Evolutionary conservation across 2,329 filamentous ascomycete species (phyloP).

Genomic region (Fusarium brachygibbosum): DNA sequence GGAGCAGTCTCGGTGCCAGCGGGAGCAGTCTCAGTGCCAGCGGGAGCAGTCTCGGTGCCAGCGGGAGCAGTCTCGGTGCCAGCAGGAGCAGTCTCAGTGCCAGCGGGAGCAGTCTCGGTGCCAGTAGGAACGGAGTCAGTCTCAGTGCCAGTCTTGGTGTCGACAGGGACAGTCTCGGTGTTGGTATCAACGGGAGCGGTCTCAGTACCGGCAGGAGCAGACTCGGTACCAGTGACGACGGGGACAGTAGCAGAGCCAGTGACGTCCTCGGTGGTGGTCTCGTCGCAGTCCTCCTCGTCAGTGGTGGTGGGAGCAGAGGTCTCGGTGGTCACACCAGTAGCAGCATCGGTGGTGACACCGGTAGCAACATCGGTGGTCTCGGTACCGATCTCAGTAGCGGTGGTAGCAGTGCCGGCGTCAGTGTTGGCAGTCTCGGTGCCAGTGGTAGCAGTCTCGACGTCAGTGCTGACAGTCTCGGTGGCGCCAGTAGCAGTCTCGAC

Average conservation of each 20-base stretch:
- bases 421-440: slow-evolving; percentile 7
- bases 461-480: slow-evolving; percentile 20
- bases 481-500: slow-evolving; percentile 4
- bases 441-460: slow-evolving; percentile 19
- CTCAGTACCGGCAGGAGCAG: background rate
- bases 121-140: too few species aligned
- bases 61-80: too few species aligned
- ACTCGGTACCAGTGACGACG: background rate
- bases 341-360: slow-evolving; percentile 17
- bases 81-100: too few species aligned
- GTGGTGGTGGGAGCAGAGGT: slow-evolving; percentile 17
- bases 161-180: background rate
- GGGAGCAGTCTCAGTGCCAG: too few species aligned
- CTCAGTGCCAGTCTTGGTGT: slow-evolving; percentile 7
- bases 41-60: too few species aligned
- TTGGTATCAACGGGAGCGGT: slow-evolving; percentile 17
- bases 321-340: slow-evolving; percentile 5
- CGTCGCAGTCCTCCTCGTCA: slow-evolving; percentile 15
- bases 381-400: slow-evolving; percentile 14
- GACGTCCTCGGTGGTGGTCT: slow-evolving; percentile 8
- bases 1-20: too few species aligned
- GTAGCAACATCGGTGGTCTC: slow-evolving; percentile 11
- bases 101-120: background rate
- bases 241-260: slow-evolving; percentile 2
- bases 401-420: slow-evolving; percentile 13